phyloP scores from a whole-genome alignment of 2,329 filamentous ascomycete species.

The Pseudogymnoascus sp. region DNA sequence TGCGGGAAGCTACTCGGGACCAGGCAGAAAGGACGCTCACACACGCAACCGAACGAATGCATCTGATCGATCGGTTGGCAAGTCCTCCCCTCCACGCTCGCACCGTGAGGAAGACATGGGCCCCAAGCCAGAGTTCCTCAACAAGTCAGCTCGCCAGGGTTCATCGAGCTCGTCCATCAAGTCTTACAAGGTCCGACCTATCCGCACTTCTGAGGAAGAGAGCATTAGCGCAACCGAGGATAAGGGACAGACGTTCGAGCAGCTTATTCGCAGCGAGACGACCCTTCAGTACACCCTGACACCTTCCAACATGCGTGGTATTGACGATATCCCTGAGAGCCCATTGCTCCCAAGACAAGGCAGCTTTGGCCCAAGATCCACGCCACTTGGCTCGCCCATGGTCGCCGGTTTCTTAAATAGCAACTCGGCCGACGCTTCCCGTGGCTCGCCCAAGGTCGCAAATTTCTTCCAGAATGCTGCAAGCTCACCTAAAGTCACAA shows the following conservation, averaged over 20 bases:
- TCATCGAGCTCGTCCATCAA: conserved; percentile 43
- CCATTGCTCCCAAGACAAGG: not conserved
- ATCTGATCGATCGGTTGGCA: conserved; percentile 4
- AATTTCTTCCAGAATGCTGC: not conserved
- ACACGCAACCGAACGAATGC: conserved; percentile 4
- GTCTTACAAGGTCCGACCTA: conserved; percentile 41
- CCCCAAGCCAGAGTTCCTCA: not conserved
- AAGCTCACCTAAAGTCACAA: not conserved
- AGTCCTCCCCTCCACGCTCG: not conserved
- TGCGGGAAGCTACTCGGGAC: not conserved
- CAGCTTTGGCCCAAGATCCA: not conserved
- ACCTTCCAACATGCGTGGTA: conserved; percentile 69
- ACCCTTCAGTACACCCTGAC: conserved; percentile 79
- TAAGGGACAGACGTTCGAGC: conserved; percentile 64
- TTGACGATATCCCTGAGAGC: conserved; percentile 38
- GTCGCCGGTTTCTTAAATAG: not conserved
- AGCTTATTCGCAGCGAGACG: conserved; percentile 73
- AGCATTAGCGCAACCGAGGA: conserved; percentile 41
- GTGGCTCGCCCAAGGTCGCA: not conserved
- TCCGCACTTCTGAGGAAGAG: conserved; percentile 56
- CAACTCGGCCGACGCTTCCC: not conserved
- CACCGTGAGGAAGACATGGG: not conserved
- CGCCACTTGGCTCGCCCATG: conserved; percentile 1
- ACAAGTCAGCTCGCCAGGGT: conserved; percentile 28
- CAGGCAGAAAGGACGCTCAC: conserved; percentile 2